Conservation (phyloP, 768 basidiomycete species). For the Tephrocybe sp. region DNA sequence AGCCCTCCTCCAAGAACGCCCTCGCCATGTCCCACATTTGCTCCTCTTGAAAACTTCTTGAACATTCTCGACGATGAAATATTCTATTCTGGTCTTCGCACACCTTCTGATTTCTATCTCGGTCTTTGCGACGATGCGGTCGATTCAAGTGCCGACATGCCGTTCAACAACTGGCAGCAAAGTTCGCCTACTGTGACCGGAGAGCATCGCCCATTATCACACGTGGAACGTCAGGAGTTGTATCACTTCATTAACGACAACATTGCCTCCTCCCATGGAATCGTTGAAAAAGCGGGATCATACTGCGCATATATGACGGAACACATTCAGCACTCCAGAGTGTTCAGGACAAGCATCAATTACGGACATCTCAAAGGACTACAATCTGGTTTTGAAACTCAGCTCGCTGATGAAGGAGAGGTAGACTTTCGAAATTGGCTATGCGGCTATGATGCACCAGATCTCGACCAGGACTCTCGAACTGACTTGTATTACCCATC, state of each 20-base stretch:
- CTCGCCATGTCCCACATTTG: constrained; percentile 26
- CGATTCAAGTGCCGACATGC: constrained; percentile 2
- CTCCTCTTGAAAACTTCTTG: constrained; percentile 21
- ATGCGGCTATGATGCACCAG: constrained; percentile 14
- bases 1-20: constrained; percentile 6
- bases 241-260: constrained; percentile 52
- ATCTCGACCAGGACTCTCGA: neutral
- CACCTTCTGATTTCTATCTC: constrained; percentile 16
- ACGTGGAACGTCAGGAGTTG: constrained; percentile 46
- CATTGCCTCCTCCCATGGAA: constrained; percentile 43
- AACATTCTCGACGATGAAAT: constrained; percentile 16
- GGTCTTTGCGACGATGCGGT: constrained; percentile 3
- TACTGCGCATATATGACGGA: constrained; percentile 54
- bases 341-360: constrained; percentile 19
- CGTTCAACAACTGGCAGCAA: constrained; percentile 9
- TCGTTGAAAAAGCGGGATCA: constrained; percentile 51
- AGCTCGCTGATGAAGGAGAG: constrained; percentile 17
- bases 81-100: constrained; percentile 17
- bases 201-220: constrained; percentile 34
- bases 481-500: neutral
- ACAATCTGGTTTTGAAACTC: neutral
- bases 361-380: neutral
- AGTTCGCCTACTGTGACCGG: constrained; percentile 22
- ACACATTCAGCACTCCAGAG: constrained; percentile 44
- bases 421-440: constrained; percentile 33